phyloP scores from a whole-genome alignment of 352 stramenopile genomes.

The Globisporangium nunn region DNA sequence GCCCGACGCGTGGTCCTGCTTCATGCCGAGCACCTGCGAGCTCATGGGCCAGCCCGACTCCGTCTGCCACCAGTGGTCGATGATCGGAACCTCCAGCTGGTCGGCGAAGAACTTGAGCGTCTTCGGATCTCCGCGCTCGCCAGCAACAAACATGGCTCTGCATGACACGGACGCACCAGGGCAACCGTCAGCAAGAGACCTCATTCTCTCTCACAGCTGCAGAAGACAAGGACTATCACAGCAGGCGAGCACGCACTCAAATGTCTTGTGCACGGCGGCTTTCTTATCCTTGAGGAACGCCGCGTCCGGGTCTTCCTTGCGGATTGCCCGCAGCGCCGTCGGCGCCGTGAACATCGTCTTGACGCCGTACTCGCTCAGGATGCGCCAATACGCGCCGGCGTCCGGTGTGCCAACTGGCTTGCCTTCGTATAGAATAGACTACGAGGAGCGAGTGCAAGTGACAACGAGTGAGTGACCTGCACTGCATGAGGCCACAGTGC shows the following conservation, averaged over 20 bases:
- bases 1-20: slow-evolving; percentile 33
- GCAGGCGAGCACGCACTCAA: slow-evolving; percentile 36
- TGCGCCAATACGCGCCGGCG: slow-evolving; percentile 81
- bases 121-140: slow-evolving; percentile 83
- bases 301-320: slow-evolving; percentile 73
- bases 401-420: slow-evolving; percentile 86
- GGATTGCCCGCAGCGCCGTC: slow-evolving; percentile 87
- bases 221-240: neutral
- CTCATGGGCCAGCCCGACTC: slow-evolving; percentile 84
- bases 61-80: slow-evolving; percentile 92
- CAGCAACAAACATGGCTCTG: slow-evolving; percentile 81
- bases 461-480: neutral
- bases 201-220: neutral
- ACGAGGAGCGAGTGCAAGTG: neutral
- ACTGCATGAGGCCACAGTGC: no score
- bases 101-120: slow-evolving; percentile 79
- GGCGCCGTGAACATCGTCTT: slow-evolving; percentile 88
- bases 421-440: slow-evolving; percentile 86
- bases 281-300: slow-evolving; percentile 41
- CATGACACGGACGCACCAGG: neutral
- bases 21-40: slow-evolving; percentile 64
- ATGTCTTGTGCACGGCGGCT: slow-evolving; percentile 34
- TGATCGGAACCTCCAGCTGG: slow-evolving; percentile 44
- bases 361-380: slow-evolving; percentile 81
- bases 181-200: neutral